phyloP scores from a whole-genome alignment of 2,329 filamentous ascomycete species.

The Fusarium scirpi region DNA sequence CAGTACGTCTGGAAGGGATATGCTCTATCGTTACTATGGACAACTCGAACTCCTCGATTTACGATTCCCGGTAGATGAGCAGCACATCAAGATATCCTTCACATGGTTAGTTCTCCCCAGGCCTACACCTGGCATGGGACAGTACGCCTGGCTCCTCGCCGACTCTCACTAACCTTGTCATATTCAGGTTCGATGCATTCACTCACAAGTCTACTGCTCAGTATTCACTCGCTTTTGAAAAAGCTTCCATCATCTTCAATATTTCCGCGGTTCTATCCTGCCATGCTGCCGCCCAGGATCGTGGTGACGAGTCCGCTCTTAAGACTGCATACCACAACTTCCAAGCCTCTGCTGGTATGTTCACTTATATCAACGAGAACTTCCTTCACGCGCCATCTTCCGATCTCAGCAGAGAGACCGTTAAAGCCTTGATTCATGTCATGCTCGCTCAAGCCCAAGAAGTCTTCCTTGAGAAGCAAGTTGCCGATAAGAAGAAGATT shows the following conservation, averaged over 20 bases:
- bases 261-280: conserved; percentile 97
- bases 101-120: conserved; percentile 77
- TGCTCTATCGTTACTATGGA: conserved; percentile 97
- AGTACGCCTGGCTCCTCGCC: background rate
- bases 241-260: conserved; percentile 99
- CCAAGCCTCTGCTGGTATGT: conserved; percentile 98
- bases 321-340: conserved; percentile 99
- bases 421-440: conserved; percentile 92
- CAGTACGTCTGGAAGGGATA: conserved; percentile 90
- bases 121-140: background rate
- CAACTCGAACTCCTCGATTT: conserved; percentile 95
- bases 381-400: conserved; percentile 96
- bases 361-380: conserved; percentile 99
- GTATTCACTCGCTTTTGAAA: conserved; percentile 96
- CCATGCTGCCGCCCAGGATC: conserved; percentile 92
- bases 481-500: conserved; percentile 91
- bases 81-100: conserved; percentile 98
- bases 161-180: conserved; percentile 9
- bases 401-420: conserved; percentile 94
- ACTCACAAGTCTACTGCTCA: conserved; percentile 98
- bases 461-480: conserved; percentile 96
- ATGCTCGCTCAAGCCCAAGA: conserved; percentile 97
- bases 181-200: conserved; percentile 95
- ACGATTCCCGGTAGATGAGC: conserved; percentile 96
- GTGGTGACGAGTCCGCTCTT: conserved; percentile 89